These are phyloP conservation scores for Penicillium lividum DNA, from an alignment of 495 filamentous ascomycete species.

Conservation along the genomic window DNA sequence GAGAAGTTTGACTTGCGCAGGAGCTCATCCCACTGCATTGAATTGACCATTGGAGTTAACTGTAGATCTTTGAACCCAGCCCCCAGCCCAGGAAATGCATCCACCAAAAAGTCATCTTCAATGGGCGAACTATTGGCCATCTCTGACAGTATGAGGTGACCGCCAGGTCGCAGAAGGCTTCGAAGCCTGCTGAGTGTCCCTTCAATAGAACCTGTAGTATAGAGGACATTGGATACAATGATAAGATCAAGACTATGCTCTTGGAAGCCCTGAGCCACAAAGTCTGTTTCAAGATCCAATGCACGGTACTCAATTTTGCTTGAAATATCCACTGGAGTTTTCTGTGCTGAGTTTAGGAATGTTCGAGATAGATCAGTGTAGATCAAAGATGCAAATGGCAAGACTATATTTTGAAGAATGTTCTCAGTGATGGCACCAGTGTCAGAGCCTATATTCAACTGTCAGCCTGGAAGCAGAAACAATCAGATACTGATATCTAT, in stretches of 20 bases:
- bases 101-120: neutral
- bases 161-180: neutral
- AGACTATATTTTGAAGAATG: neutral
- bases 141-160: slow-evolving; percentile 1
- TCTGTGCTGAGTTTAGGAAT: neutral
- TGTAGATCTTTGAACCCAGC: neutral
- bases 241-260: slow-evolving; percentile 7
- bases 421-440: neutral
- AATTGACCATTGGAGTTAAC: neutral
- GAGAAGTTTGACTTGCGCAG: neutral
- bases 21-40: neutral
- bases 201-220: neutral
- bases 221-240: slow-evolving; percentile 3
- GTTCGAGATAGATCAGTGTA: neutral
- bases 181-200: neutral
- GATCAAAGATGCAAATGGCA: neutral
- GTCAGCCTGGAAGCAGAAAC: neutral
- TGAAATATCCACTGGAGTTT: neutral
- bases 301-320: neutral
- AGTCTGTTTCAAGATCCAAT: slow-evolving; percentile 1
- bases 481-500: neutral
- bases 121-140: neutral
- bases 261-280: slow-evolving; percentile 1
- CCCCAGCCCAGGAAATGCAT: neutral
- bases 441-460: neutral